phyloP scores from a whole-genome alignment of 345 rosid genomes.

The Adansonia digitata region DNA sequence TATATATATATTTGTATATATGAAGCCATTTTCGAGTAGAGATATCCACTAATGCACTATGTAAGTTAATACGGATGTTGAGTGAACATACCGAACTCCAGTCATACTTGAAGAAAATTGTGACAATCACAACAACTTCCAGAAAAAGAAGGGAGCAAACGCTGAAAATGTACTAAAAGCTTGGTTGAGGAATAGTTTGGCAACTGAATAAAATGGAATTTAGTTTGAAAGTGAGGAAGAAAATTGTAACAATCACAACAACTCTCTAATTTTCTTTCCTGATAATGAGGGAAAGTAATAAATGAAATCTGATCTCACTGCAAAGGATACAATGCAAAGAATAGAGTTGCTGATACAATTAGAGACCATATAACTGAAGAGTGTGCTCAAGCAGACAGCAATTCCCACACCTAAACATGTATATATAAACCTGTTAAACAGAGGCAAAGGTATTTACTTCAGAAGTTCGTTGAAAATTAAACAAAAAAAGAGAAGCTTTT shows the following conservation, averaged over 20 bases:
- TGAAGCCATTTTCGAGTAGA: neutral
- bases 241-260: neutral
- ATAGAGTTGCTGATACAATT: slow-evolving; percentile 31
- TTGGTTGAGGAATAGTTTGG: slow-evolving; percentile 30
- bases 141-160: slow-evolving; percentile 32
- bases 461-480: neutral
- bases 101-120: slow-evolving; percentile 42
- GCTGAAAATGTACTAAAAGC: slow-evolving; percentile 35
- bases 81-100: slow-evolving; percentile 38
- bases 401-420: slow-evolving; percentile 45
- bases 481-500: too few relatives aligned
- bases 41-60: neutral
- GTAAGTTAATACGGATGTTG: neutral
- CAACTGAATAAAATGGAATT: too few relatives aligned
- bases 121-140: slow-evolving; percentile 31
- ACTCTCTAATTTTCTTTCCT: neutral
- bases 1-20: too few relatives aligned
- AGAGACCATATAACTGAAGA: slow-evolving; percentile 31
- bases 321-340: slow-evolving; percentile 46
- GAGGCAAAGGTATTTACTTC: neutral
- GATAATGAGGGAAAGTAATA: neutral
- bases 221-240: too few relatives aligned
- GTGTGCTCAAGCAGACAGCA: slow-evolving; percentile 42
- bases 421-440: slow-evolving; percentile 49
- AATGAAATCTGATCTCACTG: neutral